phyloP scores from a whole-genome alignment of 495 filamentous ascomycete genomes.

The Talaromyces adpressus region DNA sequence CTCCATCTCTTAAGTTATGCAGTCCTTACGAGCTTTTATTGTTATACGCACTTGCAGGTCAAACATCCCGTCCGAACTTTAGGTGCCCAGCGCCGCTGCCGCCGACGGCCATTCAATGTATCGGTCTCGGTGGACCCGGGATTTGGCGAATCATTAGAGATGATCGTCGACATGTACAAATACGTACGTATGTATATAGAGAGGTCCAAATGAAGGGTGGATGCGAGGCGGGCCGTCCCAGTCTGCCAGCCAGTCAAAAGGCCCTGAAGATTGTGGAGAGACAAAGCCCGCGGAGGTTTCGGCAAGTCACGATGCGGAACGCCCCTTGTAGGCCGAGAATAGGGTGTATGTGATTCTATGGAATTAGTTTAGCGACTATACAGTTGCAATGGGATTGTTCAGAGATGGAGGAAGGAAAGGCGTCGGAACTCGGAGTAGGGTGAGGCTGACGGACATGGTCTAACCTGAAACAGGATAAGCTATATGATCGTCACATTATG shows the following conservation, averaged over 20 bases:
- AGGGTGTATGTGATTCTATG: not conserved
- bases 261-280: not conserved
- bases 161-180: not conserved
- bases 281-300: not conserved
- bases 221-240: not conserved
- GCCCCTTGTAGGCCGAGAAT: not conserved
- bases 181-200: not conserved
- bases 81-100: conserved; percentile 2
- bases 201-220: not conserved
- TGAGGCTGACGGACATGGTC: not conserved
- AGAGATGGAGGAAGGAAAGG: not conserved
- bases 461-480: not conserved
- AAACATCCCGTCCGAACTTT: conserved; percentile 8
- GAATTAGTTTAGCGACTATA: not conserved
- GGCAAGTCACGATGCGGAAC: not conserved
- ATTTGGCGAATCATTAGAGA: not conserved
- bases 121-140: not conserved
- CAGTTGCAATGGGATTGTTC: not conserved
- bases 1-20: not conserved
- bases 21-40: too few relatives aligned
- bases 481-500: not conserved
- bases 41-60: conserved; percentile 7
- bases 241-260: not conserved
- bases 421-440: not conserved
- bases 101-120: not conserved